A percentile compares a stretch with the other conserved stretches of the same genome.
Conservation (phyloP, 2,329 filamentous ascomycete genomes). For the Penicillium sp. region DNA sequence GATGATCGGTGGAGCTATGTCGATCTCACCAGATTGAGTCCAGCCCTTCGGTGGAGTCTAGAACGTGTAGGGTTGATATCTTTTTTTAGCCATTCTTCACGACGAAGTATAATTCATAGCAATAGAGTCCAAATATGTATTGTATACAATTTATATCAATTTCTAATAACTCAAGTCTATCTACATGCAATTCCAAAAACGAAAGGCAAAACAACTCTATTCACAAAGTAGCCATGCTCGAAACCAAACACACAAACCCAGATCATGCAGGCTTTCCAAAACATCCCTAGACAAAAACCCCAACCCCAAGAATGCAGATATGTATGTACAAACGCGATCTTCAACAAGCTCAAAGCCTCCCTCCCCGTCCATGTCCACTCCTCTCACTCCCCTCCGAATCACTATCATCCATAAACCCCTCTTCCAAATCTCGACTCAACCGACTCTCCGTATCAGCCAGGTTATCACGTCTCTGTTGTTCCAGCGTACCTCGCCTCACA, state of each 20-base stretch:
- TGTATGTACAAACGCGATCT: background rate
- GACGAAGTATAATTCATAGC: background rate
- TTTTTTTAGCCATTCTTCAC: background rate
- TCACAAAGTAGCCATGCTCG: background rate
- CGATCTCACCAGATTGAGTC: background rate
- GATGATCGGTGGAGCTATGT: constrained; percentile 8
- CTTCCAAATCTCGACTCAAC: constrained; percentile 76
- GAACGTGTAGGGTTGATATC: background rate
- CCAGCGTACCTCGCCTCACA: constrained; percentile 45
- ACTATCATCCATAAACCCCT: constrained; percentile 72
- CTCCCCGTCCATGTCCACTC: constrained; percentile 30
- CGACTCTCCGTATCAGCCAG: constrained; percentile 50
- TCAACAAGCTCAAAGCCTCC: constrained; percentile 14
- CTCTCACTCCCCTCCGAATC: constrained; percentile 54
- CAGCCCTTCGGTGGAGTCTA: background rate
- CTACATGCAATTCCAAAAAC: background rate
- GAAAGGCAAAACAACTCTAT: background rate
- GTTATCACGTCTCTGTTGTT: constrained; percentile 44
- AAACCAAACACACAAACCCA: background rate
- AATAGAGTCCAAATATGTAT: background rate
- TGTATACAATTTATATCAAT: background rate
- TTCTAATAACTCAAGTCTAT: background rate
- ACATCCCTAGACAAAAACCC: background rate
- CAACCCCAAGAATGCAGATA: constrained; percentile 1
- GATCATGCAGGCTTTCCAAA: background rate